Conservation (phyloP, 306 rosid species). For the Adenanthera pavonina region DNA sequence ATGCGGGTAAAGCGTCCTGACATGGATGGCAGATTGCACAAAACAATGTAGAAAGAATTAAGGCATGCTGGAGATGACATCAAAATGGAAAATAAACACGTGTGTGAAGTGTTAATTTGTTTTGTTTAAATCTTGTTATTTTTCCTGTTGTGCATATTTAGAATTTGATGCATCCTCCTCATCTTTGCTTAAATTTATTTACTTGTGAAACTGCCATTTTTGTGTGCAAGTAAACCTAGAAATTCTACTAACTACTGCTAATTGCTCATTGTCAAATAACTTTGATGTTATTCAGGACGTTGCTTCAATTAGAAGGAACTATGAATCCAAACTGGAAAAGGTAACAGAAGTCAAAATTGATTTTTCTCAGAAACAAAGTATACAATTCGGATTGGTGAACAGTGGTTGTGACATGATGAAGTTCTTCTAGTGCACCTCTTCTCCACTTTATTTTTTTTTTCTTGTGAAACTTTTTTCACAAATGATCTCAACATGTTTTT, state of each 20-base stretch:
- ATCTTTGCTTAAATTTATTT: conserved; percentile 18
- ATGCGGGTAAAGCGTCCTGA: conserved; percentile 61
- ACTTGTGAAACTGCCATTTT: conserved; percentile 40
- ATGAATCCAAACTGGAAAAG: conserved; percentile 75
- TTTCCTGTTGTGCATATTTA: not conserved
- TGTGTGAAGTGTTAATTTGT: conserved; percentile 45
- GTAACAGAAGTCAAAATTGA: conserved; percentile 38
- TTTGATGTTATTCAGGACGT: conserved; percentile 57
- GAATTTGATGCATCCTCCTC: conserved; percentile 19
- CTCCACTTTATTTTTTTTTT: not conserved
- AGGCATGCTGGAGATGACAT: conserved; percentile 63
- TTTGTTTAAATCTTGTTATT: not conserved
- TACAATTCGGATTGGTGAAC: not conserved
- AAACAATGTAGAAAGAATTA: conserved; percentile 66
- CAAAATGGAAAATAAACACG: conserved; percentile 68
- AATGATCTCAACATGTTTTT: not conserved
- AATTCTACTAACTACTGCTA: conserved; percentile 42
- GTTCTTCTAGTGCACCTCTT: not conserved
- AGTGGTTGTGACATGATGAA: not conserved
- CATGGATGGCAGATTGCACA: conserved; percentile 52
- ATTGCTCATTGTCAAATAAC: conserved; percentile 46
- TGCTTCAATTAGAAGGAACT: conserved; percentile 67
- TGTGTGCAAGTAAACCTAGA: conserved; percentile 63
- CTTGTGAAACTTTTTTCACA: not conserved
- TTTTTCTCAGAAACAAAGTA: not conserved